Percentiles rank a stretch among this genome's conserved stretches.
These are phyloP conservation scores for Fusarium metavorans DNA, from an alignment of 2,329 filamentous ascomycete species.

Conservation along the genomic window DNA sequence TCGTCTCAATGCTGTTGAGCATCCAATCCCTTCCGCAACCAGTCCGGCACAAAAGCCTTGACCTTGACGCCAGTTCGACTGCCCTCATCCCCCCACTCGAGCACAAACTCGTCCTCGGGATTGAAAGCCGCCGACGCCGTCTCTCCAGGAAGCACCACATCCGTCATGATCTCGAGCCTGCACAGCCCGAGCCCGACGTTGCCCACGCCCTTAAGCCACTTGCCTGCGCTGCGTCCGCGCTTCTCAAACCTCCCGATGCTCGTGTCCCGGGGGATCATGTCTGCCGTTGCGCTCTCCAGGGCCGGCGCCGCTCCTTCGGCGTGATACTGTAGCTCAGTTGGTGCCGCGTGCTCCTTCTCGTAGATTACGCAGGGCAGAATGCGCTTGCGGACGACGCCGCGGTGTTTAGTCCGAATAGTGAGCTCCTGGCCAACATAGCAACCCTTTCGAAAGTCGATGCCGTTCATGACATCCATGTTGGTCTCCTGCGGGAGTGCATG, in stretches of 20 bases:
- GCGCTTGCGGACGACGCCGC: conserved; percentile 91
- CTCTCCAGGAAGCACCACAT: conserved; percentile 76
- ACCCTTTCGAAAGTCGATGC: conserved; percentile 93
- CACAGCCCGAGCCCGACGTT: conserved; percentile 91
- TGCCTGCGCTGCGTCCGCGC: conserved; percentile 80
- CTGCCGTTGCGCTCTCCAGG: conserved; percentile 46
- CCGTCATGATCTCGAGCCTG: conserved; percentile 90
- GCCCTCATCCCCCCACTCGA: conserved; percentile 63
- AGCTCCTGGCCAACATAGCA: conserved; percentile 98
- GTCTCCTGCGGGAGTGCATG: conserved; percentile 85
- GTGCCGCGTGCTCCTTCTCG: conserved; percentile 54
- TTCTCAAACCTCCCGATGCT: conserved; percentile 65
- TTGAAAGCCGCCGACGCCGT: conserved; percentile 73
- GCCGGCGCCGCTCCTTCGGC: conserved; percentile 43
- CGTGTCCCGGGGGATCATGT: conserved; percentile 57
- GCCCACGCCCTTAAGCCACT: conserved; percentile 81
- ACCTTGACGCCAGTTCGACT: conserved; percentile 61
- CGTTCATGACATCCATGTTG: conserved; percentile 88
- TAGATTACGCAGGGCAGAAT: conserved; percentile 86
- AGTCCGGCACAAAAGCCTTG: conserved; percentile 87
- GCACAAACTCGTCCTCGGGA: conserved; percentile 71
- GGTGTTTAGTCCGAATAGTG: conserved; percentile 94
- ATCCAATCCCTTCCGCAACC: conserved; percentile 66
- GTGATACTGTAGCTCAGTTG: conserved; percentile 61
- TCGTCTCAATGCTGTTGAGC: conserved; percentile 29